These are phyloP conservation scores for Exophiala viscosa DNA, from an alignment of 2,329 filamentous ascomycete genomes.

Conservation along the genomic window DNA sequence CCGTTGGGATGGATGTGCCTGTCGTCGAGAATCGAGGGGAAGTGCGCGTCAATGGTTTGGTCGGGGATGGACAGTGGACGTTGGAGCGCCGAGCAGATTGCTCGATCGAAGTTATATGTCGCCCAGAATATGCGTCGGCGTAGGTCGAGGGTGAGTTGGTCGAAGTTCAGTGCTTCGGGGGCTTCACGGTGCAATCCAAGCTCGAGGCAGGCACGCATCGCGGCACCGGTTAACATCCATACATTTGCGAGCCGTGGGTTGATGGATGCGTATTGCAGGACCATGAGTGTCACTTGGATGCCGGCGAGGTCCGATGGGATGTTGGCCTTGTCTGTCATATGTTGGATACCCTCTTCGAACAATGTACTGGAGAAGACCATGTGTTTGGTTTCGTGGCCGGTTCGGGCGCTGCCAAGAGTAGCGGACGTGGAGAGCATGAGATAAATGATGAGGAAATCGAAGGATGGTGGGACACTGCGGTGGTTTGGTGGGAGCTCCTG, in stretches of 20 bases:
- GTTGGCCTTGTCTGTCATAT: constrained; percentile 30
- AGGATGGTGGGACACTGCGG: constrained; percentile 27
- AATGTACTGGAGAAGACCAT: constrained; percentile 33
- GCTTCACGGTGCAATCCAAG: constrained; percentile 30
- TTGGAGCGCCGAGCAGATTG: constrained; percentile 30
- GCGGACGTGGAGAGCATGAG: constrained; percentile 34
- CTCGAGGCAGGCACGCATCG: constrained; percentile 30
- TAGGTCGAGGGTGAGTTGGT: constrained; percentile 29
- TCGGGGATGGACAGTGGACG: constrained; percentile 31
- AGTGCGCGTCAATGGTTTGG: constrained; percentile 29
- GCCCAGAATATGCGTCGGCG: constrained; percentile 30
- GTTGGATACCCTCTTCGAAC: constrained; percentile 35
- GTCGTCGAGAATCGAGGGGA: constrained; percentile 28
- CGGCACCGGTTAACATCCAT: constrained; percentile 31
- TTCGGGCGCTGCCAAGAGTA: constrained; percentile 33
- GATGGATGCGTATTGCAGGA: constrained; percentile 30
- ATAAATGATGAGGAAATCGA: constrained; percentile 34
- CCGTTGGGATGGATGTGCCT: constrained; percentile 27
- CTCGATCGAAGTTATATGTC: constrained; percentile 30
- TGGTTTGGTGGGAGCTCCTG: constrained; percentile 26
- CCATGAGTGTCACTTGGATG: constrained; percentile 29
- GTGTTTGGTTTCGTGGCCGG: constrained; percentile 33
- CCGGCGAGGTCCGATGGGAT: constrained; percentile 31
- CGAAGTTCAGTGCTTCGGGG: constrained; percentile 23
- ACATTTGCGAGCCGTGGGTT: constrained; percentile 30